phyloP scores from a whole-genome alignment of 2,329 filamentous ascomycete species.

The Colletotrichum brevisporum region DNA sequence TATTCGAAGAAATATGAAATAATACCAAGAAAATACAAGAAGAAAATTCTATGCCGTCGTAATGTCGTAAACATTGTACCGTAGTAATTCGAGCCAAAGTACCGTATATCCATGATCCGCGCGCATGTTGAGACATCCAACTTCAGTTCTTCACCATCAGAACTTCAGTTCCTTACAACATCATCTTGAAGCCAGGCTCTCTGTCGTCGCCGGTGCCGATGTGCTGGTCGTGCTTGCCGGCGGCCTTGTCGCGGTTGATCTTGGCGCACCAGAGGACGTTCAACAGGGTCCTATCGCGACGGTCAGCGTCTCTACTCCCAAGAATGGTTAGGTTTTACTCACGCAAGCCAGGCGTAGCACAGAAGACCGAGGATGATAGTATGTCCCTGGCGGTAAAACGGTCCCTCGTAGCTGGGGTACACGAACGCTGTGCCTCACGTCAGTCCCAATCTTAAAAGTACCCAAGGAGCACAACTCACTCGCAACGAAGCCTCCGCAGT shows the following conservation, averaged over 20 bases:
- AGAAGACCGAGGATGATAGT: conserved; percentile 72
- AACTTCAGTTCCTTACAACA: conserved; percentile 58
- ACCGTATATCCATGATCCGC: background rate
- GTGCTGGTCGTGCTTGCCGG: conserved; percentile 71
- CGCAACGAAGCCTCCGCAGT: conserved; percentile 76
- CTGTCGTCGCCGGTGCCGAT: conserved; percentile 73
- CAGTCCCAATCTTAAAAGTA: no score
- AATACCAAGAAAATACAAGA: no score
- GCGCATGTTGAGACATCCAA: background rate
- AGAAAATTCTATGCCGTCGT: background rate
- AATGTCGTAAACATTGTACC: background rate
- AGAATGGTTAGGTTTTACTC: conserved; percentile 49
- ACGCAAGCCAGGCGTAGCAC: conserved; percentile 75
- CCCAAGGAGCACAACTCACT: no score
- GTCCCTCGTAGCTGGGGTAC: conserved; percentile 69
- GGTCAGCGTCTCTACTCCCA: background rate
- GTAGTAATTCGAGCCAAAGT: background rate
- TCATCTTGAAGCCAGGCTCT: conserved; percentile 73
- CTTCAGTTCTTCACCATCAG: no score
- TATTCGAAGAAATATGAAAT: no score
- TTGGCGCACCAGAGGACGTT: conserved; percentile 76
- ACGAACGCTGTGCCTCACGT: conserved; percentile 63
- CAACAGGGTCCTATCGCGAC: conserved; percentile 62
- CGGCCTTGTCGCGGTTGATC: conserved; percentile 73
- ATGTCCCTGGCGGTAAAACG: conserved; percentile 73